Evolutionary conservation across 306 rosid species (phyloP), one percentile per base, ranked within the genome.

Genomic region (Morella rubra): DNA sequence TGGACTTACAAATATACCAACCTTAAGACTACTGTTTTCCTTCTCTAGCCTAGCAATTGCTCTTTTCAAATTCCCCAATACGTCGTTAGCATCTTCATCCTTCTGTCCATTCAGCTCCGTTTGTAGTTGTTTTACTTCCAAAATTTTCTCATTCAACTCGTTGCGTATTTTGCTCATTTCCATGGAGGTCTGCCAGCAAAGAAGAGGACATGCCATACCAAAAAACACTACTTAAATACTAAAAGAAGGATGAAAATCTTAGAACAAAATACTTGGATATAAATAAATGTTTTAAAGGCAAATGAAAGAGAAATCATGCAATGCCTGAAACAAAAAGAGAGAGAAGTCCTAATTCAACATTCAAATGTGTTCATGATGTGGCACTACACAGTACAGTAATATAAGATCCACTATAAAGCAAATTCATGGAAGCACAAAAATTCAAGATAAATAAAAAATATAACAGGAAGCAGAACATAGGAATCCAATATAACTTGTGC

Each of bases 1-100:
- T 58, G 16, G 72, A 83, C 41, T 53, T 65, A 71, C n/a, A 54
- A 81, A 69, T 74, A 32, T 53, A 81, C 77, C 56, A 72, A 95
- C 99, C 98, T 88, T 91, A n/a, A 92, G 97, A 58, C 82, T 56
- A 15, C 73, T 69, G 69, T 91, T 96, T 83, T 96, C 96, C 84
- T 87, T 92, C 83, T 92, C 90, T 73, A 96, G 81, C 69, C 82
- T 84, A 81, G 89, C 83, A 44, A 91, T 84, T 78, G 79, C 79
- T 72, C 76, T 81, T 84, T 88, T 91, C 74, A 89, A 80, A 79
- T 78, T 81, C 56, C 88, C 87, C 71, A 81, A 77, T 65, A 80
- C 73, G 55, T 76, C 84, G 71, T 69, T 69, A 52, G 77, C 80
- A 58, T 80, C 87, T 54, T 84, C 88, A 72, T 79, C 82, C 73